These are phyloP conservation scores for Ogataea parapolymorpha DNA, from an alignment of 805 yeast species.

Conservation along the genomic window DNA sequence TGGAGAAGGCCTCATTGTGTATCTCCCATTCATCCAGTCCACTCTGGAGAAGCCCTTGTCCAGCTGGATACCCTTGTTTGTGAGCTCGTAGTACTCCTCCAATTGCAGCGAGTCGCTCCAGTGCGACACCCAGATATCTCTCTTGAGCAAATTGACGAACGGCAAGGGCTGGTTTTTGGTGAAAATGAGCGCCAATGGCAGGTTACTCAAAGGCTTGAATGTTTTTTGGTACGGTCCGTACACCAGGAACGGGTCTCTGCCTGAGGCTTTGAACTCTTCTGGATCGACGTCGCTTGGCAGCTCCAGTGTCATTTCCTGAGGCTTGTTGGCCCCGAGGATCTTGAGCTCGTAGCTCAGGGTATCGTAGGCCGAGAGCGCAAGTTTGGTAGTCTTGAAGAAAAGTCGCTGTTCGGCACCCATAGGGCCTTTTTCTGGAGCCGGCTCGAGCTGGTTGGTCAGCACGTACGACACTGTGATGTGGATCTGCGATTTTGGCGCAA, in stretches of 20 bases:
- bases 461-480: slow-evolving; percentile 49
- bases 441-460: slow-evolving; percentile 44
- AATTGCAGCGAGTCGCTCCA: slow-evolving; percentile 68
- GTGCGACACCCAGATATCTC: slow-evolving; percentile 89
- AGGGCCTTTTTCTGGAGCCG: slow-evolving; percentile 62
- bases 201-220: slow-evolving; percentile 43
- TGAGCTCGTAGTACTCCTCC: slow-evolving; percentile 82
- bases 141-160: slow-evolving; percentile 54
- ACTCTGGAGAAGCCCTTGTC: slow-evolving; percentile 73
- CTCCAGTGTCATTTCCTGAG: slow-evolving; percentile 16
- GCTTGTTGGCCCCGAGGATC: slow-evolving; percentile 15
- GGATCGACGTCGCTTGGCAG: slow-evolving; percentile 28
- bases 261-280: slow-evolving; percentile 22
- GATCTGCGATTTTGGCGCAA: slow-evolving; percentile 57
- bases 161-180: slow-evolving; percentile 64
- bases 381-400: slow-evolving; percentile 46
- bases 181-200: slow-evolving; percentile 56
- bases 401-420: slow-evolving; percentile 63
- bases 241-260: slow-evolving; percentile 39
- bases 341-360: slow-evolving; percentile 36
- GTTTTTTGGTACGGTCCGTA: slow-evolving; percentile 51
- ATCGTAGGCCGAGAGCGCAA: slow-evolving; percentile 58
- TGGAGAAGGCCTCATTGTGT: slow-evolving; percentile 49
- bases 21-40: slow-evolving; percentile 64
- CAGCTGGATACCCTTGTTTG: slow-evolving; percentile 72